Evolutionary conservation across 257 asterid species (phyloP), one percentile per base, ranked within the genome.

Genomic region (Primulina tabacum): DNA sequence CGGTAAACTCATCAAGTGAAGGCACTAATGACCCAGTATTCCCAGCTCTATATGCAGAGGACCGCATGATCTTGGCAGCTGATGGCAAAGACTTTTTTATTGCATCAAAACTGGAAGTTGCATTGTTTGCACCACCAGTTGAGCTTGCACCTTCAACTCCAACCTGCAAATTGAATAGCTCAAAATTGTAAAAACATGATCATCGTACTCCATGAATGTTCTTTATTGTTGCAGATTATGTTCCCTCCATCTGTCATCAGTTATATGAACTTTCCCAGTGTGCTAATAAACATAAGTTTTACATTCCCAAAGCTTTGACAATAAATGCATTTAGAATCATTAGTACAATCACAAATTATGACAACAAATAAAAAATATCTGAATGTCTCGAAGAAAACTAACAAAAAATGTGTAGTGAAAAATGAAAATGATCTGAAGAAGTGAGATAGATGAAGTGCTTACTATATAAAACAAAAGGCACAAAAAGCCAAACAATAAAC

Each of bases 111-210:
- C 78, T 74, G 62, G 92, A 79, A 62, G 82, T 78, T 38, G 78
- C 61, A 75, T 53, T 78, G 74, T 70, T 85, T 53, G 81, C 85
- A 78, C 63, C 88, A 80, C 81, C 82, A 70, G 83, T 76, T 38
- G 88, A 77, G 85, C 83, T 82, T 68, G 75, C 77, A 62, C 87
- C 82, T 79, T 87, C 92, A 79, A 81, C 79, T 75, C 86, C 88
- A 77, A 71, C 88, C 89, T 87, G 96, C 85, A 78, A 85, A 73
- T 74, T 71, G 55, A 77, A 73, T 73, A 67, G 66, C 72, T 71
- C 73, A 65, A 63, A 77, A 76, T 79, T 62, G 83, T 81, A 71
- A 77, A 79, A 79, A 74, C 71, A 65, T 50, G 56, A 62, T 77
- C 63, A 60, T 55, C 71, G 60, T 64, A 68, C 62, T 28, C 77